Evolutionary conservation across 768 basidiomycete species (phyloP), one percentile per base, ranked within the genome.

Genomic region (Boletus reticuloceps): DNA sequence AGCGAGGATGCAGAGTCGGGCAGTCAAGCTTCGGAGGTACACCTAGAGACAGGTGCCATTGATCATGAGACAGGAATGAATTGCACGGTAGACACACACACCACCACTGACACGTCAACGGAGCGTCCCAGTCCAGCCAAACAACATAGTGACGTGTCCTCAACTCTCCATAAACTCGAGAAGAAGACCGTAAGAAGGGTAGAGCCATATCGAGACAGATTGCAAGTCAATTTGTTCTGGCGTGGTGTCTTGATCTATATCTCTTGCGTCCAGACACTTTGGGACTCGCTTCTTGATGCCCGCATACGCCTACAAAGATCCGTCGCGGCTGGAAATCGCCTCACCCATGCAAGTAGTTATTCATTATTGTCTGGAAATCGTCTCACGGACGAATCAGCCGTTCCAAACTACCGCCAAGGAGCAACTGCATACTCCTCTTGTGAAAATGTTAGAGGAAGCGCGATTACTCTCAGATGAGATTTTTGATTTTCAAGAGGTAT

Each of bases 221-320:
- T 51, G 96, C 90, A 64, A 55, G 89, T 69, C 48, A 12, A 19
- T 75, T 47, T 46, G 48, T 12, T 58, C 47, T 51, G 25, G 48
- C 2, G 27, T 40, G 19, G 16, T 46, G 25, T 34, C 47, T 50
- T 44, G 45, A 59, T 56, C 47, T 47, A 43, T 46, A 53, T 40
- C 27, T 40, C 27, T 49, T 31, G 47, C 31, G 11, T 52, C 25
- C 55, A 98, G 94, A 76, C 78, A 4, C 71, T 94, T 36, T 97
- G 93, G 89, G 93, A 98, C 69, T 77, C 80, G 6, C 77, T 98
- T 37, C 78, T 98, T 29, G 91, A 97, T 67, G 83, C 90, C n/a
- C 84, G 96, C 36, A 98, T 98, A 68, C 86, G 86, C 25, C 71
- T 97, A 42, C 96, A 98, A 73, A 98, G 94, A 74, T 81, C 86